Evolutionary conservation across 352 stramenopile species (phyloP), one percentile per base, ranked within the genome.

Genomic region (Phytopythium chamaehyphon): DNA sequence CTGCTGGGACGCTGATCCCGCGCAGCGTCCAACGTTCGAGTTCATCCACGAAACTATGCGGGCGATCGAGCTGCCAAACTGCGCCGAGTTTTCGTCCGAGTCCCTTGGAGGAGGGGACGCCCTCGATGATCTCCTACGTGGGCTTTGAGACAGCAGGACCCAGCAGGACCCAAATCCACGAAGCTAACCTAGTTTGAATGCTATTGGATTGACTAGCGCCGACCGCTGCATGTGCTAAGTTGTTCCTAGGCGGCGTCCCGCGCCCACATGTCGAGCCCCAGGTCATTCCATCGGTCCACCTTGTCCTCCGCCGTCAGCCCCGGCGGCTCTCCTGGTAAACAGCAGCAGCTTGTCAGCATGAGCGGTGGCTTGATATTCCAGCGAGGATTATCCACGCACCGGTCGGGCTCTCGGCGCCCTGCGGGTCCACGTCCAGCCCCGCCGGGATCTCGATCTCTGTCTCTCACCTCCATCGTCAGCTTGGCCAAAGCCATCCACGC

Each of bases 271-370:
- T 91, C 80, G 36, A 93, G 62, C 0, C 80, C 83, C 16, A 93
- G 53, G 50, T 93, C 83, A 55, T 83, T 89, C 83, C 83, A 93
- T 11, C 75, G 73, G 55, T 91, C 78, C 23, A 84, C 64, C 51
- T 88, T 89, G 26, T 65, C 66, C 21, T 87, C 76, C 0, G 66
- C 76, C 15, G 59, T 54, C 69, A 67, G 80, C 24, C 68, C 66
- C 6, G 70, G 64, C 7, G 69, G 65, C 39, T 90, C 83, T 16
- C 70, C 75, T 88, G 28, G 9, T n/a, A n/a, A n/a, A n/a, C n/a
- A n/a, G n/a, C 15, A 8, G 3, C 26, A 33, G 5, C 28, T 33
- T 9, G 28, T 33, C n/a, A 38, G 3, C 37, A 19, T 4, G 6
- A 47, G n/a, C n/a, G n/a, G n/a, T n/a, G n/a, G n/a, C n/a, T n/a